phyloP scores from a whole-genome alignment of 495 filamentous ascomycete species.

The Lophiostoma macrostomum region DNA sequence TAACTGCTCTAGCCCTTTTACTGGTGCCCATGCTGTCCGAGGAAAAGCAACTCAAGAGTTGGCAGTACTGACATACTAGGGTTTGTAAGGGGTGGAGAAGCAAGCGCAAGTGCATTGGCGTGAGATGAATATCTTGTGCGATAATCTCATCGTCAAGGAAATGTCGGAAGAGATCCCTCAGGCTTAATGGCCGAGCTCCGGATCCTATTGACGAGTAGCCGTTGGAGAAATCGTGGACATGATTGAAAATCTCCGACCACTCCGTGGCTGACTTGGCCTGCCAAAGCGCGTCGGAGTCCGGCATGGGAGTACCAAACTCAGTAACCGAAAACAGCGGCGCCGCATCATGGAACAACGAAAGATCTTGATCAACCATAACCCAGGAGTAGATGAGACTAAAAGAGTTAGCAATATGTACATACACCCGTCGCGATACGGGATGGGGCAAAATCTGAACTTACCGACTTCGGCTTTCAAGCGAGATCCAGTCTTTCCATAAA shows the following conservation, averaged over 20 bases:
- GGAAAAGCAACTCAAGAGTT: slow-evolving; percentile 44
- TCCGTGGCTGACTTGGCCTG: slow-evolving; percentile 41
- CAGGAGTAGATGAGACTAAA: slow-evolving; percentile 60
- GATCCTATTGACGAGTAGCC: slow-evolving; percentile 44
- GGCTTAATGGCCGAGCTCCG: slow-evolving; percentile 47
- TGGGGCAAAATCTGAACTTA: slow-evolving; percentile 36
- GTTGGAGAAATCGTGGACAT: slow-evolving; percentile 47
- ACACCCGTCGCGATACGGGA: neutral
- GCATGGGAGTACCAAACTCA: slow-evolving; percentile 57
- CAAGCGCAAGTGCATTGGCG: slow-evolving; percentile 42
- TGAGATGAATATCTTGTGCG: slow-evolving; percentile 41
- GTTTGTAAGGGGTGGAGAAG: slow-evolving; percentile 43
- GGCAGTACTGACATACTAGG: slow-evolving; percentile 42
- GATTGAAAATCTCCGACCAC: slow-evolving; percentile 53
- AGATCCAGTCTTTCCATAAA: slow-evolving; percentile 56
- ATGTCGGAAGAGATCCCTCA: slow-evolving; percentile 55
- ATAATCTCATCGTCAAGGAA: slow-evolving; percentile 44
- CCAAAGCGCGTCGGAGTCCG: slow-evolving; percentile 55
- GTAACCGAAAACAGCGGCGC: slow-evolving; percentile 55
- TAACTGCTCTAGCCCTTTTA: slow-evolving; percentile 43
- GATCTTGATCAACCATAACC: slow-evolving; percentile 65
- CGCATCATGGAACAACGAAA: slow-evolving; percentile 61
- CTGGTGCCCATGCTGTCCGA: slow-evolving; percentile 39
- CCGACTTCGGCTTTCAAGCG: slow-evolving; percentile 58
- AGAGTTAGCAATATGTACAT: slow-evolving; percentile 20